These are phyloP conservation scores for Globisporangium barbulae DNA, from an alignment of 352 stramenopile species.

Conservation along the genomic window DNA sequence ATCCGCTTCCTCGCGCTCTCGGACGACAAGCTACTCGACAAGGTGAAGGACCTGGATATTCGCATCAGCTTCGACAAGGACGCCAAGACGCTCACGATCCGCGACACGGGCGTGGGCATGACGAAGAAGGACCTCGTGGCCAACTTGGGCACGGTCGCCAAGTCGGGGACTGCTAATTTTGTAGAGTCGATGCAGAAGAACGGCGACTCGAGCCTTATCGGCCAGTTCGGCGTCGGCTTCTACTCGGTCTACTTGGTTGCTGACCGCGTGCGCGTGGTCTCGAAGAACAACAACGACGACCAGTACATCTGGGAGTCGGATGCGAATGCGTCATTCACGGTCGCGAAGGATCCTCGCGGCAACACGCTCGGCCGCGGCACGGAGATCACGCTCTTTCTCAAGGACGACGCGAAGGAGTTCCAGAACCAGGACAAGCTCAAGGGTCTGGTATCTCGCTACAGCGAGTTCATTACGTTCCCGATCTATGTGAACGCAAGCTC, in stretches of 20 bases:
- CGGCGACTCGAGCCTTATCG: slow-evolving; percentile 95
- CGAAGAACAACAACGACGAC: slow-evolving; percentile 96
- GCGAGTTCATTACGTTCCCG: slow-evolving; percentile 99
- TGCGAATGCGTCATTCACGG: slow-evolving; percentile 95
- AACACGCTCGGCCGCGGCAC: slow-evolving; percentile 96
- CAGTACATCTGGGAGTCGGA: slow-evolving; percentile 99
- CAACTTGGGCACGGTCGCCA: slow-evolving; percentile 97
- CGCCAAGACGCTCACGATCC: slow-evolving; percentile 96
- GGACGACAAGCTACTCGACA: slow-evolving; percentile 92
- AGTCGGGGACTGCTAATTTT: slow-evolving; percentile 99
- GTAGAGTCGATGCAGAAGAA: slow-evolving; percentile 93
- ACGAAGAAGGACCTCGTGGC: slow-evolving; percentile 97
- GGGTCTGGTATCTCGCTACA: slow-evolving; percentile 96
- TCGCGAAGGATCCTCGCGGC: slow-evolving; percentile 94
- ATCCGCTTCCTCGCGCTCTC: slow-evolving; percentile 94
- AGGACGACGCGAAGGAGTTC: slow-evolving; percentile 98
- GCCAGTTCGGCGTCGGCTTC: slow-evolving; percentile 99
- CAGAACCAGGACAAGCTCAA: slow-evolving; percentile 94
- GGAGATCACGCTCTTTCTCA: slow-evolving; percentile 99
- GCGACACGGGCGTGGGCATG: slow-evolving; percentile 98
- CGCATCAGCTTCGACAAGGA: slow-evolving; percentile 96
- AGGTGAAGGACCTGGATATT: slow-evolving; percentile 93
- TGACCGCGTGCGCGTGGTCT: slow-evolving; percentile 94
- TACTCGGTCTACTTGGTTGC: slow-evolving; percentile 99
- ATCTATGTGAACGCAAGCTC: slow-evolving; percentile 97